These are phyloP conservation scores for Hypoxylon sp. DNA, from an alignment of 2,329 filamentous ascomycete genomes.

Conservation along the genomic window DNA sequence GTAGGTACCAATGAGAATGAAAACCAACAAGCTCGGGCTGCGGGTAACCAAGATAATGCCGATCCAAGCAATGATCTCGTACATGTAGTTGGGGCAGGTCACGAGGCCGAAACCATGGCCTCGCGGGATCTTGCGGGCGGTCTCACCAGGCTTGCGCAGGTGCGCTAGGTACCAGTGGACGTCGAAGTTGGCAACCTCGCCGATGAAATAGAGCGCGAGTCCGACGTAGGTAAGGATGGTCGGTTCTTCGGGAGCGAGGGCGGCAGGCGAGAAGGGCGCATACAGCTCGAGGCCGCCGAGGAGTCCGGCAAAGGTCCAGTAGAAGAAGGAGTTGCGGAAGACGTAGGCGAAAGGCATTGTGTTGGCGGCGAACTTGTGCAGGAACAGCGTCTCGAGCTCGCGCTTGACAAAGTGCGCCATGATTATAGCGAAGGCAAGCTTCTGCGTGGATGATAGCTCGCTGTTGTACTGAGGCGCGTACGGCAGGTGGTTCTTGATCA, in stretches of 20 bases:
- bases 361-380: slow-evolving; percentile 94
- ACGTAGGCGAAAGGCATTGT: slow-evolving; percentile 95
- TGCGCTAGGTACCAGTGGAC: slow-evolving; percentile 84
- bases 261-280: slow-evolving; percentile 78
- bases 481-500: slow-evolving; percentile 61
- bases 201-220: slow-evolving; percentile 79
- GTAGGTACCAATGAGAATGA: slow-evolving; percentile 77
- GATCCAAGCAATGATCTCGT: slow-evolving; percentile 88
- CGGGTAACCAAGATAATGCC: slow-evolving; percentile 85
- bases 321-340: slow-evolving; percentile 95
- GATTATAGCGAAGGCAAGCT: slow-evolving; percentile 80
- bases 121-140: slow-evolving; percentile 87
- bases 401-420: slow-evolving; percentile 92
- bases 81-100: slow-evolving; percentile 98
- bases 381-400: slow-evolving; percentile 92
- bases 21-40: slow-evolving; percentile 83
- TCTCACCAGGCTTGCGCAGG: slow-evolving; percentile 83
- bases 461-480: slow-evolving; percentile 55
- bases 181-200: slow-evolving; percentile 84
- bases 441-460: slow-evolving; percentile 77
- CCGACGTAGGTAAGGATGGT: slow-evolving; percentile 73
- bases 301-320: slow-evolving; percentile 88
- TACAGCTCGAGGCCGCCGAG: slow-evolving; percentile 90
- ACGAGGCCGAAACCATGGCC: slow-evolving; percentile 89
- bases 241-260: slow-evolving; percentile 62